Conservation (phyloP, 2,329 filamentous ascomycete genomes). For the Chaetothyriales sp. region DNA sequence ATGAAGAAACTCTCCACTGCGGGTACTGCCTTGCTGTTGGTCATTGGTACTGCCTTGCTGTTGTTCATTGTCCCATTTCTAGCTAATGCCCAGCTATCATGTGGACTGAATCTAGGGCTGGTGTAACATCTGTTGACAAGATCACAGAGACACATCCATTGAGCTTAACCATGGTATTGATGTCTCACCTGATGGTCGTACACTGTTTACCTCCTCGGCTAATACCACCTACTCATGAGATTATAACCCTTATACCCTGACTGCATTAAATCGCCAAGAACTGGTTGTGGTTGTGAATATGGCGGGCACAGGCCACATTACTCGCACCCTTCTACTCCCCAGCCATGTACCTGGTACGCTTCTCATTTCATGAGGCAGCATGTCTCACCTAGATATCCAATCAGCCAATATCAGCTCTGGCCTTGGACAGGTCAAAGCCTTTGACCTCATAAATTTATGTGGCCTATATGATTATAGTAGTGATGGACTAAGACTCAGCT, state of each 20-base stretch:
- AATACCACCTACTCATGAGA: slow-evolving; percentile 50
- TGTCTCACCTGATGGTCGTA: slow-evolving; percentile 35
- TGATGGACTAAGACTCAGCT: slow-evolving; percentile 40
- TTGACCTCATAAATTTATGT: slow-evolving; percentile 36
- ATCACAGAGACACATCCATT: too few species aligned
- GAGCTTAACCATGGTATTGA: slow-evolving; percentile 40
- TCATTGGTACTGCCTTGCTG: too few species aligned
- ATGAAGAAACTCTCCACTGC: background rate
- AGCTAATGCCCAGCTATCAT: slow-evolving; percentile 9
- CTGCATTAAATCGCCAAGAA: slow-evolving; percentile 35
- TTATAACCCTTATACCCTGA: slow-evolving; percentile 43
- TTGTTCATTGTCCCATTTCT: background rate
- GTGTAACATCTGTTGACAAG: too few species aligned
- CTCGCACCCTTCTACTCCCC: slow-evolving; percentile 53
- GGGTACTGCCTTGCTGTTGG: background rate
- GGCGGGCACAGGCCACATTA: slow-evolving; percentile 47
- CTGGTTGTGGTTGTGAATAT: slow-evolving; percentile 53
- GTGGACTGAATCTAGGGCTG: slow-evolving; percentile 9
- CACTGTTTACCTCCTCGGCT: slow-evolving; percentile 42
- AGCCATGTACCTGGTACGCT: slow-evolving; percentile 41
- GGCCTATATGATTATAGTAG: slow-evolving; percentile 36
- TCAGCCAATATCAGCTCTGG: slow-evolving; percentile 42
- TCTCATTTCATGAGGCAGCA: slow-evolving; percentile 52
- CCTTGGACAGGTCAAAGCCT: slow-evolving; percentile 54
- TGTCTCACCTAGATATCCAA: slow-evolving; percentile 46